These are phyloP conservation scores for Solanum medicagineum DNA, from an alignment of 257 asterid genomes.

Conservation along the genomic window DNA sequence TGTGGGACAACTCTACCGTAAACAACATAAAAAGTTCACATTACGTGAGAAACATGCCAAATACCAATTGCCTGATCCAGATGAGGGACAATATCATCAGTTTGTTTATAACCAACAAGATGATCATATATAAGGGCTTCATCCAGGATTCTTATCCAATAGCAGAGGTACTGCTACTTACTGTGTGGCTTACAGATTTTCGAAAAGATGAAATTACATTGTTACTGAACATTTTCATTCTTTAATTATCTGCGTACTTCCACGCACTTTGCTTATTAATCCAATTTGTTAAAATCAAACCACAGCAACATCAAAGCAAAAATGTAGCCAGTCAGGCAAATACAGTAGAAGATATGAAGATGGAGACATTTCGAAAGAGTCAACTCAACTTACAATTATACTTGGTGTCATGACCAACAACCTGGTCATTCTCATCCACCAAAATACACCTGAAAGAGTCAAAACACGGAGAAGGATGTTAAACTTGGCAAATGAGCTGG, in stretches of 20 bases:
- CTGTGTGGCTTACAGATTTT: background rate
- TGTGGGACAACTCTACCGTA: background rate
- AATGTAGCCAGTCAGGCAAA: background rate
- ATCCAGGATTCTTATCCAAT: background rate
- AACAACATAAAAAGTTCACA: background rate
- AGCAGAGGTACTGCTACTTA: background rate
- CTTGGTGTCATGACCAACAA: constrained; percentile 84
- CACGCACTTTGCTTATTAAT: background rate
- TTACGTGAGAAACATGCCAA: background rate
- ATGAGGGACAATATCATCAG: background rate
- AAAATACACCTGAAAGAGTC: constrained; percentile 63
- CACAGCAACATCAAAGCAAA: background rate
- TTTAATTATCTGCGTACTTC: background rate
- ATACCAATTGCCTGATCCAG: background rate
- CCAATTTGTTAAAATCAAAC: background rate
- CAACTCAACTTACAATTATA: constrained; percentile 64
- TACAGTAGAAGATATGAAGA: background rate
- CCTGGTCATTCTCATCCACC: constrained; percentile 86
- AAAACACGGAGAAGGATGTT: background rate
- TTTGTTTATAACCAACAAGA: background rate
- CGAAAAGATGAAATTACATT: background rate
- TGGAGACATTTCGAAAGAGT: background rate
- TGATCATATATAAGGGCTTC: background rate
- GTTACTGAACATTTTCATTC: background rate
- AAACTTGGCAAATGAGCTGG: background rate